These are phyloP conservation scores for Debaryomyces sp. DNA, from an alignment of 1,139 yeast species.

Conservation along the genomic window DNA sequence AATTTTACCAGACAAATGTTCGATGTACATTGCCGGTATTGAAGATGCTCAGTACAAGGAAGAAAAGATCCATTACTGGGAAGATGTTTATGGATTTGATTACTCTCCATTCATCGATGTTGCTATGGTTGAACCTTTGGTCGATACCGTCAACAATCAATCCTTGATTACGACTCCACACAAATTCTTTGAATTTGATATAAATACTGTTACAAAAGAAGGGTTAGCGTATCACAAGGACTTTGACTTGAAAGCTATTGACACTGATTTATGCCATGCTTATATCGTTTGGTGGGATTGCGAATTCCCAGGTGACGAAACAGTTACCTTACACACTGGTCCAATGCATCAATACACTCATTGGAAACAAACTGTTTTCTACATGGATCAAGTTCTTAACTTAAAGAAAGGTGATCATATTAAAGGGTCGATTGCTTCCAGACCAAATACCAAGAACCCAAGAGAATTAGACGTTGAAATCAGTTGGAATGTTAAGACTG, in stretches of 20 bases:
- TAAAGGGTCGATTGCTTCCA: constrained; percentile 69
- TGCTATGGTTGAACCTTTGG: constrained; percentile 93
- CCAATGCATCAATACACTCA: constrained; percentile 83
- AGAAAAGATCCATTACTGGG: constrained; percentile 94
- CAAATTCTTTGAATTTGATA: constrained; percentile 78
- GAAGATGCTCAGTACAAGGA: constrained; percentile 95
- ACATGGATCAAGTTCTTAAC: constrained; percentile 79
- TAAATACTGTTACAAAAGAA: constrained; percentile 83
- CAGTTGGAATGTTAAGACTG: constrained; percentile 59
- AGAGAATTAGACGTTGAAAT: constrained; percentile 80
- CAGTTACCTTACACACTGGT: constrained; percentile 73
- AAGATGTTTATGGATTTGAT: constrained; percentile 95
- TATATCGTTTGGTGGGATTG: constrained; percentile 94
- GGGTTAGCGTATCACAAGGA: constrained; percentile 74
- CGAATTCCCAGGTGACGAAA: constrained; percentile 70
- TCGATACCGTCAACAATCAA: constrained; percentile 84
- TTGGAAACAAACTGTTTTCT: constrained; percentile 98
- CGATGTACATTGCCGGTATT: constrained; percentile 88
- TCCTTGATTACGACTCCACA: constrained; percentile 74
- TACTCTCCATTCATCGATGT: constrained; percentile 71
- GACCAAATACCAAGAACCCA: constrained; percentile 78
- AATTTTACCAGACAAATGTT: constrained; percentile 93
- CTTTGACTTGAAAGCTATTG: constrained; percentile 71
- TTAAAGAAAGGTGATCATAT: constrained; percentile 76
- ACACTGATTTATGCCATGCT: constrained; percentile 86